phyloP scores from a whole-genome alignment of 1,284 basidiomycete species.

The Cystobasidium sp. region DNA sequence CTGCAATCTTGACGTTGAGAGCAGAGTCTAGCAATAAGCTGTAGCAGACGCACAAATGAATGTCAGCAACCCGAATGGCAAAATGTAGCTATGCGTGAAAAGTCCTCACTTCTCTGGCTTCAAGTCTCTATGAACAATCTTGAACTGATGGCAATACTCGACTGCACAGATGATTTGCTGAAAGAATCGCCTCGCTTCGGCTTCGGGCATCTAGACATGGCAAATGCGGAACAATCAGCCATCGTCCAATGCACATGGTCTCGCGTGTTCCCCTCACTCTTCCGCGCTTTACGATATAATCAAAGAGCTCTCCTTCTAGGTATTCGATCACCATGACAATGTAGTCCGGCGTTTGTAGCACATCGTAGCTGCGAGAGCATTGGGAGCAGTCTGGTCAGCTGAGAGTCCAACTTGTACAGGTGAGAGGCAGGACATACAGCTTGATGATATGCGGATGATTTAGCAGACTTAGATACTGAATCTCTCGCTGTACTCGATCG shows the following conservation, averaged over 20 bases:
- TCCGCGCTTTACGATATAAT: slow-evolving; percentile 88
- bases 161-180: slow-evolving; percentile 95
- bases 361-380: slow-evolving; percentile 73
- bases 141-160: slow-evolving; percentile 89
- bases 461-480: slow-evolving; percentile 89
- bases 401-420: too few relatives aligned
- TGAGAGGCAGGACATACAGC: too few relatives aligned
- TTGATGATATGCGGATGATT: slow-evolving; percentile 95
- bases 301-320: slow-evolving; percentile 80
- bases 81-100: slow-evolving; percentile 50
- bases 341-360: slow-evolving; percentile 87
- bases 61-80: background rate
- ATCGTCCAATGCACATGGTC: background rate
- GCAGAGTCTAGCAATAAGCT: slow-evolving; percentile 62
- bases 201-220: slow-evolving; percentile 72
- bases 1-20: slow-evolving; percentile 83
- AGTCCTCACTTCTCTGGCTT: slow-evolving; percentile 84
- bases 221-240: background rate
- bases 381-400: background rate
- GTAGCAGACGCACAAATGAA: background rate
- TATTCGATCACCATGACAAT: slow-evolving; percentile 92
- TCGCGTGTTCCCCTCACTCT: slow-evolving; percentile 52
- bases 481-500: slow-evolving; percentile 89
- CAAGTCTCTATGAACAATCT: slow-evolving; percentile 93
- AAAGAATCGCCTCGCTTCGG: slow-evolving; percentile 85